phyloP scores from a whole-genome alignment of 2,329 filamentous ascomycete species.

The Exserohilum turcica region DNA sequence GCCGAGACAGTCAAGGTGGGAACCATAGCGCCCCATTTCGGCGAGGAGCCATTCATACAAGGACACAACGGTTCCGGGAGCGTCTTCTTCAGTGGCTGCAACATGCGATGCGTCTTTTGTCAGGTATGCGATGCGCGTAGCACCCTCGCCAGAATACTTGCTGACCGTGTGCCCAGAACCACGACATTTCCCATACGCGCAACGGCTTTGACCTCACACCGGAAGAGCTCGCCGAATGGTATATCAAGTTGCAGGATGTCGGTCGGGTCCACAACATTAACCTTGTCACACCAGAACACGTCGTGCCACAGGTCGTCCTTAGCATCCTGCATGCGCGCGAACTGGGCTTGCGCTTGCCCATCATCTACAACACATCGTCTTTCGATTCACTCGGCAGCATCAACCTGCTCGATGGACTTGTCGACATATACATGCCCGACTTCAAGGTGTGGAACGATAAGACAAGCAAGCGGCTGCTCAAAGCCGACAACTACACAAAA shows the following conservation, averaged over 20 bases:
- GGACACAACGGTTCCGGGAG: slow-evolving; percentile 79
- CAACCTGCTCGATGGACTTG: slow-evolving; percentile 73
- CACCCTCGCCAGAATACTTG: neutral
- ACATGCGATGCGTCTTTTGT: slow-evolving; percentile 67
- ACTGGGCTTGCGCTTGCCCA: slow-evolving; percentile 70
- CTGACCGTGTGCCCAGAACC: slow-evolving; percentile 55
- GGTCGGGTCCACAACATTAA: slow-evolving; percentile 91
- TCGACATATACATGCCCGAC: slow-evolving; percentile 87
- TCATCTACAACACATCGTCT: slow-evolving; percentile 84
- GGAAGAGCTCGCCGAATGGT: slow-evolving; percentile 81
- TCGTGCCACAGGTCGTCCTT: slow-evolving; percentile 80
- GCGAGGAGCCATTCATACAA: slow-evolving; percentile 78
- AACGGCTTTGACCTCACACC: slow-evolving; percentile 80
- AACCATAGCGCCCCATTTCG: slow-evolving; percentile 84
- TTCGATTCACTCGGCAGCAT: slow-evolving; percentile 78
- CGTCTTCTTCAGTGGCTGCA: slow-evolving; percentile 82
- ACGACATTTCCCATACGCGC: slow-evolving; percentile 81
- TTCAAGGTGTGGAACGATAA: slow-evolving; percentile 78
- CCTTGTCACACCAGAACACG: slow-evolving; percentile 83
- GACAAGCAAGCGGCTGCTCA: slow-evolving; percentile 73
- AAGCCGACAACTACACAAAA: slow-evolving; percentile 75
- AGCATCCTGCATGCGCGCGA: slow-evolving; percentile 75
- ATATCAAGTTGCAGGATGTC: slow-evolving; percentile 77
- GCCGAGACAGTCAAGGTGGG: slow-evolving; percentile 76
- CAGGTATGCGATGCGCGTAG: slow-evolving; percentile 13